These are phyloP conservation scores for Talaromyces thailandensis DNA, from an alignment of 495 filamentous ascomycete genomes.

Conservation along the genomic window DNA sequence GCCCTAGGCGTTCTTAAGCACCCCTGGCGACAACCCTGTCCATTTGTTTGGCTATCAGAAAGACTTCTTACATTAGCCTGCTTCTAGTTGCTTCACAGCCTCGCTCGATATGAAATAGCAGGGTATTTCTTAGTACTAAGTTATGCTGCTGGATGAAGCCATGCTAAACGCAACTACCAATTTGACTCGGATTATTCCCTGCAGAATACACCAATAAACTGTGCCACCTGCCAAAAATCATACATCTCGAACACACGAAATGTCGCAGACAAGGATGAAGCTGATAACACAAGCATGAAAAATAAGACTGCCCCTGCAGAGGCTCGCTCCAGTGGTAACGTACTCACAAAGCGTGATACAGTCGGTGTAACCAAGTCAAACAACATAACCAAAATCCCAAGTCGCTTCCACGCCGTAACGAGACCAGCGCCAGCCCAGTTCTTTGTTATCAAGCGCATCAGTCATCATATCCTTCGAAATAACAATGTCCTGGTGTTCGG, in stretches of 20 bases:
- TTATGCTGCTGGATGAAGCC: not conserved
- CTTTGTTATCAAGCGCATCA: not conserved
- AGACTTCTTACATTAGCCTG: not conserved
- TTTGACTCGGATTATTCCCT: not conserved
- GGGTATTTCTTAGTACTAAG: not conserved
- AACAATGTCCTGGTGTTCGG: not conserved
- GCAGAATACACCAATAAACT: not conserved
- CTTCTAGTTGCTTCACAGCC: not conserved
- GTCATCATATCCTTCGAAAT: not conserved
- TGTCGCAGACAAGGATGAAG: not conserved
- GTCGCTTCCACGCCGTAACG: not conserved
- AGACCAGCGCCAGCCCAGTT: not conserved
- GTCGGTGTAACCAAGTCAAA: not conserved
- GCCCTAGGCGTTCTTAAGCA: not conserved
- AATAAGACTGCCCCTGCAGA: not conserved
- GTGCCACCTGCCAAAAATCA: not conserved
- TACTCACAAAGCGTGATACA: not conserved
- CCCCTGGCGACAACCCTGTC: not conserved
- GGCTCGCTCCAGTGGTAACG: not conserved
- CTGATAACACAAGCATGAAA: not conserved
- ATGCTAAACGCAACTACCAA: not conserved
- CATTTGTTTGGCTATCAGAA: not conserved
- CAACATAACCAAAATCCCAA: not conserved
- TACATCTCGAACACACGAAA: not conserved
- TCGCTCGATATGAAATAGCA: not conserved